Percentiles rank a stretch among this genome's conserved stretches.
phyloP scores from a whole-genome alignment of 805 yeast genomes.

The Kockiozyma suomiensis region DNA sequence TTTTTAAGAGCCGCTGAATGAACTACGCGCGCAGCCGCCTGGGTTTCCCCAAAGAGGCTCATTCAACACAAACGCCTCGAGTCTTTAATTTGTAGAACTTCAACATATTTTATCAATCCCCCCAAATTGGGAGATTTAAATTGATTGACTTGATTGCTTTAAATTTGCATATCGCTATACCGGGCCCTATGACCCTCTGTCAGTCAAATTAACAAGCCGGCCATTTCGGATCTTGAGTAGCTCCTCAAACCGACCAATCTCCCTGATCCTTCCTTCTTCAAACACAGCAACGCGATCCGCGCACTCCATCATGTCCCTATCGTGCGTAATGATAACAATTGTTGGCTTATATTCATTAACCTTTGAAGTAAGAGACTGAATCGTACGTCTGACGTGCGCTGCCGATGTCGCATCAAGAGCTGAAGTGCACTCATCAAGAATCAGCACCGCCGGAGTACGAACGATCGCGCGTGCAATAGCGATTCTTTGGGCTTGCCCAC shows the following conservation, averaged over 20 bases:
- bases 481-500: conserved; percentile 88
- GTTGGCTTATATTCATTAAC: conserved; percentile 35
- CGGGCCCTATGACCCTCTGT: too few relatives aligned
- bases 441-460: conserved; percentile 62
- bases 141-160: too few relatives aligned
- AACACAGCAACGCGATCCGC: conserved; percentile 53
- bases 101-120: too few relatives aligned
- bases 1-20: not conserved
- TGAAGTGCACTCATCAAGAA: conserved; percentile 88
- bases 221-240: conserved; percentile 4
- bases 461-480: conserved; percentile 82
- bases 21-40: not conserved
- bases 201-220: conserved; percentile 3
- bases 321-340: conserved; percentile 73
- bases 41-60: not conserved
- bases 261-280: conserved; percentile 23
- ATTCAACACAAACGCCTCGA: not conserved
- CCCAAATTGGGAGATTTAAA: too few relatives aligned
- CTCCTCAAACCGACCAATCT: conserved; percentile 26
- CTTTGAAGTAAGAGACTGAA: conserved; percentile 43
- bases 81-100: too few relatives aligned
- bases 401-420: conserved; percentile 74
- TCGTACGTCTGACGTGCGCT: conserved; percentile 51
- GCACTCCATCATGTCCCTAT: conserved; percentile 61
- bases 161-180: too few relatives aligned